phyloP scores from a whole-genome alignment of 306 rosid genomes.

The Astragalus membranaceus region DNA sequence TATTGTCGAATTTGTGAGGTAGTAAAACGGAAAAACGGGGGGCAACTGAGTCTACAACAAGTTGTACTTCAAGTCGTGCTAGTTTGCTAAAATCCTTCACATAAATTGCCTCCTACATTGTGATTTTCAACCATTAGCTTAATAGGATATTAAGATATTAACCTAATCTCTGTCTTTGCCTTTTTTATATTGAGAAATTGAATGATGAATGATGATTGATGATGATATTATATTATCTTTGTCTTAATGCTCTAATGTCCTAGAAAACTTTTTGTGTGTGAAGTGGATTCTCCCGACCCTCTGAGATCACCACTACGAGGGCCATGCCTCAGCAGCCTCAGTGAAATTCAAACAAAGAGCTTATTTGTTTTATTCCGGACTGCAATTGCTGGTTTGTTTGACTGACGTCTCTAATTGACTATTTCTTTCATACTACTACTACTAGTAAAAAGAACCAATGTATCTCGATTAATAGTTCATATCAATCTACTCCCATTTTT shows the following conservation, averaged over 20 bases:
- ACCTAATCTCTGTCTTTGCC: constrained; percentile 10
- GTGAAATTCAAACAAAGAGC: constrained; percentile 10
- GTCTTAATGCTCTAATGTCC: constrained; percentile 21
- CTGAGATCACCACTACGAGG: constrained; percentile 14
- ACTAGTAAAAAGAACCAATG: too few relatives aligned
- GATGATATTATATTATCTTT: background rate
- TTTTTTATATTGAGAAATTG: constrained; percentile 10
- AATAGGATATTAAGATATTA: constrained; percentile 1
- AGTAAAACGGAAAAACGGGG: too few relatives aligned
- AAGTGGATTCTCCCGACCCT: background rate
- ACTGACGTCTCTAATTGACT: too few relatives aligned
- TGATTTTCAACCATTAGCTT: constrained; percentile 17
- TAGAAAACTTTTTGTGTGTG: constrained; percentile 15
- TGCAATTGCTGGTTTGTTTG: constrained; percentile 9
- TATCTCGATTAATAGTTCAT: too few relatives aligned
- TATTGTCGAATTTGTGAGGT: constrained; percentile 28
- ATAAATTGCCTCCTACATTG: constrained; percentile 4
- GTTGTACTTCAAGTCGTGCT: too few relatives aligned
- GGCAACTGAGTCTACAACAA: constrained; percentile 37
- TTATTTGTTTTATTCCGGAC: constrained; percentile 30
- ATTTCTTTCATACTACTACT: too few relatives aligned
- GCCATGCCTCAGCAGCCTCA: background rate
- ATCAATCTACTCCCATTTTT: too few relatives aligned
- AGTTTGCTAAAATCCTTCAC: constrained; percentile 5
- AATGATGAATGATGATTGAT: background rate